Evolutionary conservation across 192 early-diverging fungal species (phyloP).

Genomic region (Geranomyces michiganensis): DNA sequence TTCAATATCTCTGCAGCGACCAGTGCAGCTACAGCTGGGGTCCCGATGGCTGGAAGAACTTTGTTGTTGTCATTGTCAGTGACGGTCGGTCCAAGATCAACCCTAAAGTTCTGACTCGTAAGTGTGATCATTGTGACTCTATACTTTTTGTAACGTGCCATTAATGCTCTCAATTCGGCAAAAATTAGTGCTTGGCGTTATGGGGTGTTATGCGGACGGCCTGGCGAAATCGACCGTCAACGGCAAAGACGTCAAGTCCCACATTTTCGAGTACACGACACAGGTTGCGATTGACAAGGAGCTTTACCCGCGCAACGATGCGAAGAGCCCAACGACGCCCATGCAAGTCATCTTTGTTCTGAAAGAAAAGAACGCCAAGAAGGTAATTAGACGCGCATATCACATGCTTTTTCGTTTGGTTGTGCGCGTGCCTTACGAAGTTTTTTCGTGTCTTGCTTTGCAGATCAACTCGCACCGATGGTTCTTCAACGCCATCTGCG

Average conservation of each 20-base stretch:
- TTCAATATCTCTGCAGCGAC: constrained; percentile 62
- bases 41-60: constrained; percentile 68
- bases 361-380: constrained; percentile 65
- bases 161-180: constrained; percentile 51
- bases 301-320: constrained; percentile 30
- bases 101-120: constrained; percentile 64
- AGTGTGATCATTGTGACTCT: constrained; percentile 57
- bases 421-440: background rate
- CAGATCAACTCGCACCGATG: constrained; percentile 66
- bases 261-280: constrained; percentile 58
- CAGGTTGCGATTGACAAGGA: constrained; percentile 45
- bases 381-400: constrained; percentile 39
- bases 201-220: constrained; percentile 64
- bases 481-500: constrained; percentile 78
- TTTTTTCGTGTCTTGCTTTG: no score
- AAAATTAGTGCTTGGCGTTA: constrained; percentile 58
- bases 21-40: constrained; percentile 62
- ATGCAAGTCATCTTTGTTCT: constrained; percentile 56
- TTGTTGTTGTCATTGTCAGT: constrained; percentile 72
- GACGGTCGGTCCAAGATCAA: constrained; percentile 82
- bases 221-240: constrained; percentile 50
- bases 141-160: constrained; percentile 50
- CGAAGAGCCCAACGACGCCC: constrained; percentile 36
- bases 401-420: background rate
- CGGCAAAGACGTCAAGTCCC: constrained; percentile 47